Evolutionary conservation across 345 rosid genomes (phyloP).

Genomic region (Salix caprea): DNA sequence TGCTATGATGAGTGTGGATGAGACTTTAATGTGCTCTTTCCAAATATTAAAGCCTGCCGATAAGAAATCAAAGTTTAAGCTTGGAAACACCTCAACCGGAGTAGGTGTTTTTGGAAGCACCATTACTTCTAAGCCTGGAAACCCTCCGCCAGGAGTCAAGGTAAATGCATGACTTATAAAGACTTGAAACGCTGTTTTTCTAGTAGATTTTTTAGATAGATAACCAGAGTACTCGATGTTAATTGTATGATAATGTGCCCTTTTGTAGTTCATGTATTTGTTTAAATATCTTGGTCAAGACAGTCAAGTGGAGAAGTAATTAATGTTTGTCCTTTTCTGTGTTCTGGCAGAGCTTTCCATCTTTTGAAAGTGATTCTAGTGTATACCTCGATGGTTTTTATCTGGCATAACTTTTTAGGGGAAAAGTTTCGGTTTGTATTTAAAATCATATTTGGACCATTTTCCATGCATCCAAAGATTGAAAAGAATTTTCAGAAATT

Average conservation of each 20-base stretch:
- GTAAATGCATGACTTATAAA: slow-evolving; percentile 24
- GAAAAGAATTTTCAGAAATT: no score
- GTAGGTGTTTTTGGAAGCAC: slow-evolving; percentile 41
- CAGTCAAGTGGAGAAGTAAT: neutral
- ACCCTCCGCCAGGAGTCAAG: slow-evolving; percentile 52
- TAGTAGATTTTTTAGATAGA: neutral
- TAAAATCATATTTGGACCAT: neutral
- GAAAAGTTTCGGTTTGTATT: neutral
- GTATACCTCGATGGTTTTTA: neutral
- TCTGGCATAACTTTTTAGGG: neutral
- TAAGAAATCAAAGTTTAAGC: slow-evolving; percentile 18
- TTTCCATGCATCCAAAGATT: neutral
- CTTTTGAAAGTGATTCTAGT: neutral
- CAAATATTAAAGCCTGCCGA: slow-evolving; percentile 78
- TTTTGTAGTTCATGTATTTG: neutral
- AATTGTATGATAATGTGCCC: neutral
- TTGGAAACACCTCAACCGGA: slow-evolving; percentile 45
- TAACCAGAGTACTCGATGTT: neutral
- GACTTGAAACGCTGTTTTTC: neutral
- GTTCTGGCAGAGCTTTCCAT: neutral
- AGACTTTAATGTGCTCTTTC: slow-evolving; percentile 72
- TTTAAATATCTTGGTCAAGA: neutral
- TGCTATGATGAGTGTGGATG: slow-evolving; percentile 83
- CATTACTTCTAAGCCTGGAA: slow-evolving; percentile 39
- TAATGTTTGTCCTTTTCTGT: neutral